These are phyloP conservation scores for Suillus occidentalis DNA, from an alignment of 768 basidiomycete species.

Conservation along the genomic window DNA sequence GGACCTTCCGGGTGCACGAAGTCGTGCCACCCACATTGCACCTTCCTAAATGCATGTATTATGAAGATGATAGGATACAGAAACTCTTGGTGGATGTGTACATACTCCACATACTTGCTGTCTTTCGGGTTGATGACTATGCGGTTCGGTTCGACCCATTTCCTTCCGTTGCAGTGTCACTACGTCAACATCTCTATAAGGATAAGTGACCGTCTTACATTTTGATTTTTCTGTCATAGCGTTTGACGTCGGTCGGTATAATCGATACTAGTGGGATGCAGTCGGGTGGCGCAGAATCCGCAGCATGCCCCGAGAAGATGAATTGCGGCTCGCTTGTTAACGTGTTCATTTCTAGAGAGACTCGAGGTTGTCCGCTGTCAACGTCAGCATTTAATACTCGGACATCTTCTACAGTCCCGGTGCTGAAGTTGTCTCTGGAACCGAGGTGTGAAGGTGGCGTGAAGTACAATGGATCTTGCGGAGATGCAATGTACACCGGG, in stretches of 20 bases:
- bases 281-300: neutral
- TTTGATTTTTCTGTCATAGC: neutral
- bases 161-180: neutral
- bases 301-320: neutral
- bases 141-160: neutral
- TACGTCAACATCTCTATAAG: neutral
- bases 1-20: conserved; percentile 31
- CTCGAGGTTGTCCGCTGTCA: too few relatives aligned
- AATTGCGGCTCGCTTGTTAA: too few relatives aligned
- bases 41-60: neutral
- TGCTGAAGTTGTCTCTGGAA: too few relatives aligned
- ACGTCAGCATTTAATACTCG: neutral
- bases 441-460: neutral
- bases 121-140: neutral
- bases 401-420: neutral
- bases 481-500: neutral
- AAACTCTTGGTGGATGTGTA: neutral
- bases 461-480: neutral
- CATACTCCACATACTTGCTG: neutral
- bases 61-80: neutral
- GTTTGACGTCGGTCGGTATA: neutral
- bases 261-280: neutral
- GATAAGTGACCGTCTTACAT: neutral
- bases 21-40: conserved; percentile 36
- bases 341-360: too few relatives aligned